Percentiles rank a stretch among this genome's conserved stretches.
Conservation (phyloP, 208 protist genomes). For the Wallacemonas sp. region DNA sequence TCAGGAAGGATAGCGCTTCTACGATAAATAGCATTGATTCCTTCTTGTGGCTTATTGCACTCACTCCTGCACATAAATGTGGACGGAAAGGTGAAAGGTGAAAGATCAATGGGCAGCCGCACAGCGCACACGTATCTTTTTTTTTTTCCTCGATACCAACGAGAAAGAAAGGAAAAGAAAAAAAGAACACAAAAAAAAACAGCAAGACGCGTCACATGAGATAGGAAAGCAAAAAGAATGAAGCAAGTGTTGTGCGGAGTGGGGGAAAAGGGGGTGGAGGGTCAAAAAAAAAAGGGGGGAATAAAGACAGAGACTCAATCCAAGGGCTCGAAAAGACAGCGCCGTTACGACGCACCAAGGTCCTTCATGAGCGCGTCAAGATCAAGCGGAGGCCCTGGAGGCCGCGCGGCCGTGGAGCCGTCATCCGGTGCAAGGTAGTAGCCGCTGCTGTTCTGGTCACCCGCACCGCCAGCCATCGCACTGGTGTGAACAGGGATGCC, state of each 20-base stretch:
- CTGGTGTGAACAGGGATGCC: conserved; percentile 48
- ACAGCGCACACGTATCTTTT: no score
- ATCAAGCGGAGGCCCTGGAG: conserved; percentile 24
- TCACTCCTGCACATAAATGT: no score
- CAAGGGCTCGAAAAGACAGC: no score
- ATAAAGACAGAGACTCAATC: no score
- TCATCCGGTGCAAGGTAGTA: conserved; percentile 13
- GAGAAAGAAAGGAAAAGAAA: conserved; percentile 9
- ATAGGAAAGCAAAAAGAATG: conserved; percentile 16
- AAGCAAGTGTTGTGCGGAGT: not conserved
- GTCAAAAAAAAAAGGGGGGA: conserved; percentile 9
- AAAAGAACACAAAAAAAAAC: not conserved
- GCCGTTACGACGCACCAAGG: no score
- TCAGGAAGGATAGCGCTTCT: no score
- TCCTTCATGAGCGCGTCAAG: conserved; percentile 40
- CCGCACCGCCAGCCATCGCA: not conserved
- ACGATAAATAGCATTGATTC: no score
- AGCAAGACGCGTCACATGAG: not conserved
- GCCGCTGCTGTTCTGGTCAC: not conserved
- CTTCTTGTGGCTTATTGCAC: no score
- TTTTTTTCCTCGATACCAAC: no score
- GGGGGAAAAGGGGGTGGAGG: not conserved
- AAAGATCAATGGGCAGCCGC: no score
- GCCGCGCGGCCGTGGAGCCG: conserved; percentile 8
- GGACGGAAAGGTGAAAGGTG: no score